Evolutionary conservation across 345 rosid genomes (phyloP).

Genomic region (Microthlaspi erraticum): DNA sequence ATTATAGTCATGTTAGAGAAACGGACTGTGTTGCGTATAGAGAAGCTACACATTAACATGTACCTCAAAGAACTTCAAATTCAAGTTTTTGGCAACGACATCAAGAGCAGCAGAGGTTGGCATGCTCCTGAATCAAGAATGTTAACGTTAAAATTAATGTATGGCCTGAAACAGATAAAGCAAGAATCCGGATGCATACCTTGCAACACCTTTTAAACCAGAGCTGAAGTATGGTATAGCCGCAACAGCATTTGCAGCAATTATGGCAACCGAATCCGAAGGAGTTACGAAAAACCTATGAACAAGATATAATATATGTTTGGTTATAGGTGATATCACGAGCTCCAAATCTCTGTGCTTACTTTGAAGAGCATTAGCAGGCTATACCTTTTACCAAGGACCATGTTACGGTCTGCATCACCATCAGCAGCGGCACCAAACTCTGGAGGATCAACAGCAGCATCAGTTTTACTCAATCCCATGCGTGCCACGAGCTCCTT

Average conservation of each 20-base stretch:
- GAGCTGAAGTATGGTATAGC: conserved; percentile 84
- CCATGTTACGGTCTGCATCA: conserved; percentile 97
- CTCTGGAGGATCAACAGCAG: conserved; percentile 78
- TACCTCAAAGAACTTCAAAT: conserved; percentile 93
- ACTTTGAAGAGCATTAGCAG: not conserved
- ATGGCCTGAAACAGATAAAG: not conserved
- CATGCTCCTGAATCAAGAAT: conserved; percentile 75
- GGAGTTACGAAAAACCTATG: conserved; percentile 92
- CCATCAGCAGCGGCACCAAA: conserved; percentile 98
- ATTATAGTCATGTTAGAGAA: not conserved
- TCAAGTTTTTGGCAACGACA: conserved; percentile 79
- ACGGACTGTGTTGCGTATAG: not conserved
- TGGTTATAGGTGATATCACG: not conserved
- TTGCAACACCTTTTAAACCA: conserved; percentile 96
- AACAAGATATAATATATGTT: conserved; percentile 18
- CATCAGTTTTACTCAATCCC: conserved; percentile 78
- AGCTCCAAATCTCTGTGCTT: not conserved
- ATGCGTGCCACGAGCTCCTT: conserved; percentile 85
- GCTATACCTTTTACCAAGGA: conserved; percentile 93
- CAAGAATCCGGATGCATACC: conserved; percentile 48
- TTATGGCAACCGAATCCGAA: conserved; percentile 93
- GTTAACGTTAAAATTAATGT: not conserved
- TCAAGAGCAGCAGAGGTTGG: conserved; percentile 97
- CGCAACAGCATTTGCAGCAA: conserved; percentile 93
- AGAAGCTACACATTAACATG: not conserved